A percentile compares a stretch with the other conserved stretches of the same genome.
Evolutionary conservation across 2,329 filamentous ascomycete genomes (phyloP).

Genomic region (Aspergillus neoniger): DNA sequence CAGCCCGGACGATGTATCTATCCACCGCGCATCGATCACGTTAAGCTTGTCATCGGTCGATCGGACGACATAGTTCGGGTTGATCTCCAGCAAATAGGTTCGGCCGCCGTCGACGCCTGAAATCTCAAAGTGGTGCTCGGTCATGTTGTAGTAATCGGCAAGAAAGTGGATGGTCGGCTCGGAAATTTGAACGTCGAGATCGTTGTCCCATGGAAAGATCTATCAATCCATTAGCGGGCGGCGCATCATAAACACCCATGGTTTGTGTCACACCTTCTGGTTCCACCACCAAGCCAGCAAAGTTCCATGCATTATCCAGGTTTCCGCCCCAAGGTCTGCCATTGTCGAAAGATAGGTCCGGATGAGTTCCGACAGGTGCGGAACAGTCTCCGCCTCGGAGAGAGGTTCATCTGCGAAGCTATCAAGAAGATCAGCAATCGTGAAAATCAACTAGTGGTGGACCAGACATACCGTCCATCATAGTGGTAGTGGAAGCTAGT

Average conservation of each 20-base stretch:
- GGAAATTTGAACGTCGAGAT: slow-evolving; percentile 62
- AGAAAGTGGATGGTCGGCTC: slow-evolving; percentile 58
- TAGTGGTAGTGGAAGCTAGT: slow-evolving; percentile 57
- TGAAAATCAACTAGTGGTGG: background rate
- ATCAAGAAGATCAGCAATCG: slow-evolving; percentile 17
- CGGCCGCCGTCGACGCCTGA: slow-evolving; percentile 37
- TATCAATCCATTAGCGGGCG: slow-evolving; percentile 22
- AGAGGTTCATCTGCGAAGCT: slow-evolving; percentile 53
- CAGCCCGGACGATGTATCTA: slow-evolving; percentile 59
- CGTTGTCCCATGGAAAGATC: slow-evolving; percentile 64
- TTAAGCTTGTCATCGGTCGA: slow-evolving; percentile 53
- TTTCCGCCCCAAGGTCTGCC: slow-evolving; percentile 58
- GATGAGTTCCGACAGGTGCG: slow-evolving; percentile 54
- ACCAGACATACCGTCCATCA: slow-evolving; percentile 49
- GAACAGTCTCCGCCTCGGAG: slow-evolving; percentile 49
- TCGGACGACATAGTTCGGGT: slow-evolving; percentile 55
- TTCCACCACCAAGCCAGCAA: slow-evolving; percentile 67
- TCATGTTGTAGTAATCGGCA: slow-evolving; percentile 64
- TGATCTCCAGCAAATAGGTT: slow-evolving; percentile 61
- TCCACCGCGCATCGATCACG: slow-evolving; percentile 63
- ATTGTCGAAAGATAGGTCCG: slow-evolving; percentile 60
- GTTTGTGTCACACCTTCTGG: slow-evolving; percentile 40
- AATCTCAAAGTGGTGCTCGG: slow-evolving; percentile 53
- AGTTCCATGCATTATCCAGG: slow-evolving; percentile 66
- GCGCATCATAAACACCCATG: background rate